These are phyloP conservation scores for Heliocybe sulcata DNA, from an alignment of 1,284 basidiomycete genomes.

Conservation along the genomic window DNA sequence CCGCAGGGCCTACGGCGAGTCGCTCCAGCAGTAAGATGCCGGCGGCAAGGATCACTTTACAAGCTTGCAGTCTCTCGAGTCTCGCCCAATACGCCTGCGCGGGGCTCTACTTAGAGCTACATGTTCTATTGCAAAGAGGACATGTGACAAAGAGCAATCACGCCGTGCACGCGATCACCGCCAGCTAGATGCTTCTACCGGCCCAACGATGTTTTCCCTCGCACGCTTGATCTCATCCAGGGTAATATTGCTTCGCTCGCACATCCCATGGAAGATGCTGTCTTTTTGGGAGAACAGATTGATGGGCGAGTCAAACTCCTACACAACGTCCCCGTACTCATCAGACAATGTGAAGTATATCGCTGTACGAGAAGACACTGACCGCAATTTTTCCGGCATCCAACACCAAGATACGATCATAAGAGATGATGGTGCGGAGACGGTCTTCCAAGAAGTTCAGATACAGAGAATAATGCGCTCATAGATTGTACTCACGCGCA, in stretches of 20 bases:
- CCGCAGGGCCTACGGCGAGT: too few species aligned
- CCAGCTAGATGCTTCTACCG: not conserved
- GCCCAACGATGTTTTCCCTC: not conserved
- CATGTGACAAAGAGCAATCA: too few species aligned
- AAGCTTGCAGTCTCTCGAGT: too few species aligned
- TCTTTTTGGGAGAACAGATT: conserved; percentile 44
- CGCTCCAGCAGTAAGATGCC: too few species aligned
- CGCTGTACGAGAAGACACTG: conserved; percentile 13
- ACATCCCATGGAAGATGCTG: conserved; percentile 65
- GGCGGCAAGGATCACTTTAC: too few species aligned
- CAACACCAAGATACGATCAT: conserved; percentile 71
- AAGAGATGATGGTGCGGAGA: conserved; percentile 73
- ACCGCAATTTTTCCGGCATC: conserved; percentile 65
- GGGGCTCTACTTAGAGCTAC: too few species aligned
- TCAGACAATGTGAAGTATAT: too few species aligned
- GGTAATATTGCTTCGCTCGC: conserved; percentile 51
- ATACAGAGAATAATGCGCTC: not conserved
- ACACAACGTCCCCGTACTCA: too few species aligned
- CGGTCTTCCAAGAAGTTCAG: conserved; percentile 36
- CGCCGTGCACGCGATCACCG: not conserved
- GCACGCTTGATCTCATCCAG: conserved; percentile 37
- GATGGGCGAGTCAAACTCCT: conserved; percentile 69
- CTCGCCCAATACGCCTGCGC: too few species aligned
- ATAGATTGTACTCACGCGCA: conserved; percentile 16
- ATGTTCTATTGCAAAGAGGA: too few species aligned